phyloP scores from a whole-genome alignment of 805 yeast genomes.

The Metschnikowia koreensis region DNA sequence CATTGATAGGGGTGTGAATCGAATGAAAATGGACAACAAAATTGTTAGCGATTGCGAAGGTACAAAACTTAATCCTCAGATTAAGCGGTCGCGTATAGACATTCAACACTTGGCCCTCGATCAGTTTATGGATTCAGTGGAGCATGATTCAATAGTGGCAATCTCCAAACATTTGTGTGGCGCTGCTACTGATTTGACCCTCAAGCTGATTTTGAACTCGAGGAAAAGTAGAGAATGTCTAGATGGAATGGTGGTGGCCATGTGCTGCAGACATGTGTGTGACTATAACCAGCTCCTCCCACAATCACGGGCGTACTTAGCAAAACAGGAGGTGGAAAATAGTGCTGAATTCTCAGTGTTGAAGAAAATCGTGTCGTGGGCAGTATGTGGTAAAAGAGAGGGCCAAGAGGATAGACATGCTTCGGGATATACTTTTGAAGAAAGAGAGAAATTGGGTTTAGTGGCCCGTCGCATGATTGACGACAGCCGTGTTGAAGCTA shows the following conservation, averaged over 20 bases:
- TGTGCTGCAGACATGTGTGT: slow-evolving; percentile 92
- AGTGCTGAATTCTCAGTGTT: slow-evolving; percentile 45
- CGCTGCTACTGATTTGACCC: slow-evolving; percentile 85
- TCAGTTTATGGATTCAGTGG: slow-evolving; percentile 33
- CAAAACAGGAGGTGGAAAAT: slow-evolving; percentile 30
- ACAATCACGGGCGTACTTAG: slow-evolving; percentile 42
- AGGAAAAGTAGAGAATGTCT: slow-evolving; percentile 21
- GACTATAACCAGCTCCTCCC: slow-evolving; percentile 53
- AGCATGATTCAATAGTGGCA: slow-evolving; percentile 43
- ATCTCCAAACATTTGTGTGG: slow-evolving; percentile 92
- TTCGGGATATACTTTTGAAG: slow-evolving; percentile 40
- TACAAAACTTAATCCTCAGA: slow-evolving; percentile 24
- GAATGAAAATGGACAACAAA: slow-evolving; percentile 77
- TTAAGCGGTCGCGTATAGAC: slow-evolving; percentile 64
- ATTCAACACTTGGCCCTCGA: slow-evolving; percentile 71
- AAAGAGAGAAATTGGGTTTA: slow-evolving; percentile 62
- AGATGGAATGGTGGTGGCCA: slow-evolving; percentile 72
- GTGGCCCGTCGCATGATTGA: slow-evolving; percentile 73
- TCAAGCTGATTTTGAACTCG: slow-evolving; percentile 56
- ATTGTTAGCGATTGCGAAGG: slow-evolving; percentile 52
- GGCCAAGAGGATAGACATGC: slow-evolving; percentile 43
- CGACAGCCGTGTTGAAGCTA: slow-evolving; percentile 58
- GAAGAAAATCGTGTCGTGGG: slow-evolving; percentile 80
- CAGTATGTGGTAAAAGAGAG: slow-evolving; percentile 65
- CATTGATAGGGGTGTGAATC: slow-evolving; percentile 72